phyloP scores from a whole-genome alignment of 2,329 filamentous ascomycete genomes.

The Exophiala sp. region DNA sequence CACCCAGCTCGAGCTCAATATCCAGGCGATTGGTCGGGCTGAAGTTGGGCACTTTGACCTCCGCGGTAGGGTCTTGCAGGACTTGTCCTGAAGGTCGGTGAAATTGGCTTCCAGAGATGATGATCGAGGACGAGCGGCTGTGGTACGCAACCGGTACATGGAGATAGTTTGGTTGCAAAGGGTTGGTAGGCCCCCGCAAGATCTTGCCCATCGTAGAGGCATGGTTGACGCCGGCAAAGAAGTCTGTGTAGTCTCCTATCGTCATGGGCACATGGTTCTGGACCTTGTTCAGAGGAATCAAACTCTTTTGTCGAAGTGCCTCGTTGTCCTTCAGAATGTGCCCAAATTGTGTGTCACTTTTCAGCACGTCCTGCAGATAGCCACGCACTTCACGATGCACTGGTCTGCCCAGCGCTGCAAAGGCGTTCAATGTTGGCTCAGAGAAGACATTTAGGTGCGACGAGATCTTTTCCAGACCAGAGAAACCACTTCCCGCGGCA shows the following conservation, averaged over 20 bases:
- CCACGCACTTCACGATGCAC: slow-evolving; percentile 64
- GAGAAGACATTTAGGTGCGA: too few species aligned
- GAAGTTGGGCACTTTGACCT: slow-evolving; percentile 37
- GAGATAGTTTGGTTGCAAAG: slow-evolving; percentile 1
- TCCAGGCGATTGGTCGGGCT: slow-evolving; percentile 65
- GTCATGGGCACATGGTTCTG: background rate
- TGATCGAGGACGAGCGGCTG: slow-evolving; percentile 62
- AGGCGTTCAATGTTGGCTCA: slow-evolving; percentile 62
- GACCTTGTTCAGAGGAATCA: slow-evolving; percentile 34
- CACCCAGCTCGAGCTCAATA: slow-evolving; percentile 78
- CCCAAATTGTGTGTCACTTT: slow-evolving; percentile 56
- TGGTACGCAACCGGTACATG: slow-evolving; percentile 8
- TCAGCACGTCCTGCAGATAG: slow-evolving; percentile 65
- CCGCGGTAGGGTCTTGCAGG: background rate
- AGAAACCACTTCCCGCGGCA: too few species aligned
- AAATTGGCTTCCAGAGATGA: slow-evolving; percentile 61
- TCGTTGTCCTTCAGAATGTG: slow-evolving; percentile 61
- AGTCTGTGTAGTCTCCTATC: background rate
- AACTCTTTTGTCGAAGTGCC: slow-evolving; percentile 46
- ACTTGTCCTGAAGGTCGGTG: background rate
- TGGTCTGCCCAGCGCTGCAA: slow-evolving; percentile 66
- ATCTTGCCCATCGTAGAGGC: background rate
- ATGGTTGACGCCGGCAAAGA: background rate
- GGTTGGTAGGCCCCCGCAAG: too few species aligned
- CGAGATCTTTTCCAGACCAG: too few species aligned